A percentile compares a stretch with the other conserved stretches of the same genome.
These are phyloP conservation scores for Crithidia acanthocephali DNA, from an alignment of 208 protist genomes.

Conservation along the genomic window DNA sequence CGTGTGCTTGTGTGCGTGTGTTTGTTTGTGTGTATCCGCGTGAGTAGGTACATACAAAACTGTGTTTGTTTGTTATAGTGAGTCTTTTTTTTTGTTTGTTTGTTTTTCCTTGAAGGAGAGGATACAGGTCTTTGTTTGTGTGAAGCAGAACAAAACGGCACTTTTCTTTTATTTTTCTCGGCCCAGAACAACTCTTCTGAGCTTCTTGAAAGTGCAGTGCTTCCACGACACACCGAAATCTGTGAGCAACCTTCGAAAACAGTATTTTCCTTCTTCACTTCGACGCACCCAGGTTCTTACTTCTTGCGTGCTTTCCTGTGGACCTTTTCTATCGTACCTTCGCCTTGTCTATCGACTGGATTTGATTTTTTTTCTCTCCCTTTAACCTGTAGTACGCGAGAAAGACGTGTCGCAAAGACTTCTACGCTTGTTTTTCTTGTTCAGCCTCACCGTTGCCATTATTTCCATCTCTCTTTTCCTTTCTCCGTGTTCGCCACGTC, in stretches of 20 bases:
- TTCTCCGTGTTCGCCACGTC: not conserved
- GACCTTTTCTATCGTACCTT: conserved; percentile 13
- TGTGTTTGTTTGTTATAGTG: not conserved
- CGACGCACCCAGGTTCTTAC: not conserved
- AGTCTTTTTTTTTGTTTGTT: not conserved
- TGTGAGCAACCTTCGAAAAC: not conserved
- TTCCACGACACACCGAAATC: not conserved
- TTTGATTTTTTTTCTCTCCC: not conserved
- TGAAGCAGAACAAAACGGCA: not conserved
- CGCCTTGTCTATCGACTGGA: not conserved
- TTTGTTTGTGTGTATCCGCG: not conserved
- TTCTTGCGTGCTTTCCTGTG: not conserved
- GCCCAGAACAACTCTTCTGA: no score
- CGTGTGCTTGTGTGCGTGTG: not conserved
- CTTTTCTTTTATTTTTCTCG: no score
- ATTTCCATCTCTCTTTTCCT: not conserved
- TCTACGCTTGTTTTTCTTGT: not conserved
- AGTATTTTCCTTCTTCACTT: not conserved
- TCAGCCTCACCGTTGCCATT: not conserved
- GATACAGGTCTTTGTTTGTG: not conserved
- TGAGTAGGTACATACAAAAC: not conserved
- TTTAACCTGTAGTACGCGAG: conserved; percentile 14
- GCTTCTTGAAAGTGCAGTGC: no score
- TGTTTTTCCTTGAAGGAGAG: not conserved
- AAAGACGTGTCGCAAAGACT: not conserved